A percentile compares a stretch with the other conserved stretches of the same genome.
phyloP scores from a whole-genome alignment of 139 green algal species.

The Pseudopediastrum boryanum region DNA sequence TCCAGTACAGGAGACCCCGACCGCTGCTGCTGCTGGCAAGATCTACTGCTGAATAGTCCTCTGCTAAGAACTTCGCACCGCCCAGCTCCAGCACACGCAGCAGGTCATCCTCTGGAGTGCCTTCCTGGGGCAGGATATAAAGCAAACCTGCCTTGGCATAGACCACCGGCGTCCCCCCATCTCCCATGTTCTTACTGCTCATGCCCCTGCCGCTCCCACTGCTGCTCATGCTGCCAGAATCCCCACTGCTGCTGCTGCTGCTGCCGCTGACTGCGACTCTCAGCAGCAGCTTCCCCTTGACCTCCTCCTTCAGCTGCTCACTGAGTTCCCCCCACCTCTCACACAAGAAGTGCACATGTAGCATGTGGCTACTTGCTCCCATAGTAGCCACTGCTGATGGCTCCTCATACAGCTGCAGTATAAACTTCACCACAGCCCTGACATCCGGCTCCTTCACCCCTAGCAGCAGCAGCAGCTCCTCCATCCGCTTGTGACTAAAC shows the following conservation, averaged over 20 bases:
- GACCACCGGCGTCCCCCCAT: no score
- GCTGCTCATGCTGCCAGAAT: background rate
- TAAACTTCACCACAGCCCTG: background rate
- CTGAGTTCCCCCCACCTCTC: background rate
- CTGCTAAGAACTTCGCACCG: slow-evolving; percentile 2
- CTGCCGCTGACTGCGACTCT: background rate
- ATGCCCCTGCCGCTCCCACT: background rate
- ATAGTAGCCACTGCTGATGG: background rate
- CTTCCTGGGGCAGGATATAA: background rate
- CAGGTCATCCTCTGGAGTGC: background rate
- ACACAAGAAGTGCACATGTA: background rate
- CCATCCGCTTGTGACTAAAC: background rate
- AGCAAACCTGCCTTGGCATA: background rate
- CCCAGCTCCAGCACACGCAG: background rate
- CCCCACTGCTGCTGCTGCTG: background rate
- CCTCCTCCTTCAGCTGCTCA: background rate
- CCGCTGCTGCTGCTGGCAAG: no score
- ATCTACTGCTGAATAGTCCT: background rate
- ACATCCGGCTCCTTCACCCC: background rate
- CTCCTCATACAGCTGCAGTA: slow-evolving; percentile 6
- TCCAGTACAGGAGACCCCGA: background rate
- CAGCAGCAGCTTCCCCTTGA: background rate
- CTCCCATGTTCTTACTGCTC: no score
- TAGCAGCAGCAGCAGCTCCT: slow-evolving; percentile 11
- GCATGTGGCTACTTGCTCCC: no score